Evolutionary conservation across 2,329 filamentous ascomycete species (phyloP).

Genomic region (Xylariaceae sp.): DNA sequence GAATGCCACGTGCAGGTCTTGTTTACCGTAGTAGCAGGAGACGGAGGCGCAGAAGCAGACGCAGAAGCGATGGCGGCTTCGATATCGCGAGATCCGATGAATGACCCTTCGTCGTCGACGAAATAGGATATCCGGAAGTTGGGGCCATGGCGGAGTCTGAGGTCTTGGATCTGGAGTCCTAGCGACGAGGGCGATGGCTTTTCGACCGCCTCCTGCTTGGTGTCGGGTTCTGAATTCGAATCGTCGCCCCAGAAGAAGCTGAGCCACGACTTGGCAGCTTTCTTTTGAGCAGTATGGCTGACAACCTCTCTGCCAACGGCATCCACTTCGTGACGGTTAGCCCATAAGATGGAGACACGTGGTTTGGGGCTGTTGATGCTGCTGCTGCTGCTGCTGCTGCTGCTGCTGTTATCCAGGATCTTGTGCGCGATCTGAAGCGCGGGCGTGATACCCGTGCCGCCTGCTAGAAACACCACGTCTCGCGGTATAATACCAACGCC

Average conservation of each 20-base stretch:
- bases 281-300: not conserved
- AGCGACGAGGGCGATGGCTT: slow-evolving; percentile 14
- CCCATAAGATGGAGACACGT: slow-evolving; percentile 75
- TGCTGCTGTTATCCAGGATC: slow-evolving; percentile 44
- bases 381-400: too few species aligned
- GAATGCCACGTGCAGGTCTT: slow-evolving; percentile 27
- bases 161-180: slow-evolving; percentile 49
- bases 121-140: slow-evolving; percentile 66
- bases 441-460: slow-evolving; percentile 87
- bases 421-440: slow-evolving; percentile 74
- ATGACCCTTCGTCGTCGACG: slow-evolving; percentile 71
- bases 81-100: slow-evolving; percentile 54
- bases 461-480: slow-evolving; percentile 76
- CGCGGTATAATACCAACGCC: slow-evolving; percentile 36
- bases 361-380: slow-evolving; percentile 26
- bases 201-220: not conserved
- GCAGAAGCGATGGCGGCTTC: slow-evolving; percentile 26
- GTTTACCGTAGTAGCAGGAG: not conserved
- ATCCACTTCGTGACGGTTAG: slow-evolving; percentile 62
- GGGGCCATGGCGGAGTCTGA: slow-evolving; percentile 53
- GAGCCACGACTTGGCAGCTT: slow-evolving; percentile 1
- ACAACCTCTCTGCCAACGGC: slow-evolving; percentile 47
- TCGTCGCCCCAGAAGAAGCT: slow-evolving; percentile 15
- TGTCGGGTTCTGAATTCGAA: slow-evolving; percentile 18
- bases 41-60: slow-evolving; percentile 18